Evolutionary conservation across 192 early-diverging fungal species (phyloP).

Genomic region (Allomyces macrogynus): DNA sequence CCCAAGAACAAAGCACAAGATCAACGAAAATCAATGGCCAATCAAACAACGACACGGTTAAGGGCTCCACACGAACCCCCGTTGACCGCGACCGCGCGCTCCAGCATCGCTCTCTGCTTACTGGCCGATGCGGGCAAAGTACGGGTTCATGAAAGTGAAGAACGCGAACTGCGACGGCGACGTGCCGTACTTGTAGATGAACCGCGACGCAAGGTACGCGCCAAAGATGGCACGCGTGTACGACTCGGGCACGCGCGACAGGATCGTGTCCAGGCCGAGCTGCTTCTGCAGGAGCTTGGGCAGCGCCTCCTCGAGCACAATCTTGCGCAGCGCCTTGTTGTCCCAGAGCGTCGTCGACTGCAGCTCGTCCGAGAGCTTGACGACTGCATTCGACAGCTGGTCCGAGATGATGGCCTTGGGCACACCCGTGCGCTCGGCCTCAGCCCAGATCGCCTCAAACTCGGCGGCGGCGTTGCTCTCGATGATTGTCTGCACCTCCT

Average conservation of each 20-base stretch:
- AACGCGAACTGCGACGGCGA: too few species aligned
- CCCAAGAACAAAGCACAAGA: too few species aligned
- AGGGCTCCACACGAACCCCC: too few species aligned
- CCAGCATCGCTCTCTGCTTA: constrained; percentile 62
- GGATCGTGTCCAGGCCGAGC: constrained; percentile 70
- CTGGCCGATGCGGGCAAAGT: too few species aligned
- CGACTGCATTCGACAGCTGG: constrained; percentile 77
- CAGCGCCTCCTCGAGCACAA: constrained; percentile 76
- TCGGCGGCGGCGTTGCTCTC: constrained; percentile 87
- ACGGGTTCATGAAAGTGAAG: too few species aligned
- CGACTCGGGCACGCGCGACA: too few species aligned
- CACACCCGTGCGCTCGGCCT: constrained; percentile 54
- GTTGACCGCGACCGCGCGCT: too few species aligned
- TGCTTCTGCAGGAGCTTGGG: constrained; percentile 78
- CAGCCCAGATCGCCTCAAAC: constrained; percentile 86
- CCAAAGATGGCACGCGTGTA: too few species aligned
- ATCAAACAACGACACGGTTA: too few species aligned
- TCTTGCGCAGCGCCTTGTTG: constrained; percentile 57
- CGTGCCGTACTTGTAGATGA: too few species aligned
- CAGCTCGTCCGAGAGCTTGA: constrained; percentile 80
- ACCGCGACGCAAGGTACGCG: too few species aligned
- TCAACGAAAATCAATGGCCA: too few species aligned
- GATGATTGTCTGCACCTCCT: constrained; percentile 77
- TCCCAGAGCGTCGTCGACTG: constrained; percentile 86
- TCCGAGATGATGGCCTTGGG: constrained; percentile 76